Percentiles rank a stretch among this genome's conserved stretches.
phyloP scores from a whole-genome alignment of 2,329 filamentous ascomycete genomes.

The Dothideomycetes sp. region DNA sequence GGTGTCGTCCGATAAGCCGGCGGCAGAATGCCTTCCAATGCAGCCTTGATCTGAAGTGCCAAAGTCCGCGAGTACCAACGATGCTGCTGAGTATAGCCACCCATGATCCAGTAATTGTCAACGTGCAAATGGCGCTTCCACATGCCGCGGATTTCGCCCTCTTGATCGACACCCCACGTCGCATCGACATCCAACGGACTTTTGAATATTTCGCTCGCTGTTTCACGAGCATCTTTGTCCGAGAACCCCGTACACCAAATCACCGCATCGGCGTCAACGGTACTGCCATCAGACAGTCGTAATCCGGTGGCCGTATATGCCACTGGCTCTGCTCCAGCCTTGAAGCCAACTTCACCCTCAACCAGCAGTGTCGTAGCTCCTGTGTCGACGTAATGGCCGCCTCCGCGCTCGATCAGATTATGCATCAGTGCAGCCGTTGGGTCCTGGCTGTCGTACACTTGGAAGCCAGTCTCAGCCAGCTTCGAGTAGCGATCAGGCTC shows the following conservation, averaged over 20 bases:
- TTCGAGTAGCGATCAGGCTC: conserved; percentile 26
- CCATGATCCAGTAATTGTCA: conserved; percentile 2
- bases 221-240: conserved; percentile 2
- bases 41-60: conserved; percentile 1
- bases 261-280: neutral
- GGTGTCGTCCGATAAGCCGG: neutral
- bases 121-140: conserved; percentile 1
- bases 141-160: conserved; percentile 2
- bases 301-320: neutral
- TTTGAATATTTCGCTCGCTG: conserved; percentile 1
- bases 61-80: neutral
- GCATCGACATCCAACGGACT: neutral
- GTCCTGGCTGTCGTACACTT: conserved; percentile 23
- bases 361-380: conserved; percentile 23
- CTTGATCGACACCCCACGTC: conserved; percentile 1
- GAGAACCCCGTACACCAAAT: conserved; percentile 2
- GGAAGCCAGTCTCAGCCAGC: conserved; percentile 25
- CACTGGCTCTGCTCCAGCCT: neutral
- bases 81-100: conserved; percentile 2
- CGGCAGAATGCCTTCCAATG: neutral
- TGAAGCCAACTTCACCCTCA: conserved; percentile 18
- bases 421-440: conserved; percentile 11
- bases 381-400: conserved; percentile 32
- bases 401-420: conserved; percentile 25
- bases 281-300: neutral